Percentiles rank a stretch among this genome's conserved stretches.
phyloP scores from a whole-genome alignment of 331 rosid species.

The Stylosanthes scabra region DNA sequence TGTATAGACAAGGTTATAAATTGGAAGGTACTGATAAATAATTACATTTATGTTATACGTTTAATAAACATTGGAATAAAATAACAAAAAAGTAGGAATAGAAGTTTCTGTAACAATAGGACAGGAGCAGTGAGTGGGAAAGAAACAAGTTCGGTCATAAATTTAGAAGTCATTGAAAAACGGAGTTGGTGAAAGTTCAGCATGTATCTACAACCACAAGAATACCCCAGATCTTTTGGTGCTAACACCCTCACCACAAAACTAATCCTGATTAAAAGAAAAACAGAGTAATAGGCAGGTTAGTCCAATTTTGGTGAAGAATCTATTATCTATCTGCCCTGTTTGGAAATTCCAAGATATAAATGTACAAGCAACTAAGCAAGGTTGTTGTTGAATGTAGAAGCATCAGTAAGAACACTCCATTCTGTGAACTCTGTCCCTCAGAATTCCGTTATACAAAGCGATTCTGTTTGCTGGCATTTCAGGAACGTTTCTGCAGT shows the following conservation, averaged over 20 bases:
- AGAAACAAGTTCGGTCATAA: conserved; percentile 10
- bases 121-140: not conserved
- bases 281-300: not conserved
- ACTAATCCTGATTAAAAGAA: not conserved
- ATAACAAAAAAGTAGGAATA: not conserved
- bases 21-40: no score
- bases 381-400: not conserved
- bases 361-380: not conserved
- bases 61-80: not conserved
- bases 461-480: conserved; percentile 72
- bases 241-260: conserved; percentile 35
- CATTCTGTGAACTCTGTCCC: conserved; percentile 55
- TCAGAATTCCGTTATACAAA: conserved; percentile 80
- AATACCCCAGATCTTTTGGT: not conserved
- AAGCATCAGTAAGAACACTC: conserved; percentile 52
- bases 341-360: not conserved
- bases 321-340: no score
- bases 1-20: not conserved
- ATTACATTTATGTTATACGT: no score
- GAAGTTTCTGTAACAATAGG: not conserved
- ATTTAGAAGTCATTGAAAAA: not conserved
- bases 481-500: conserved; percentile 47
- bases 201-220: conserved; percentile 54
- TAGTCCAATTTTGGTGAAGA: conserved; percentile 22
- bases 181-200: conserved; percentile 9